Conservation (phyloP, 2,329 filamentous ascomycete genomes). For the Cercospora sp. region DNA sequence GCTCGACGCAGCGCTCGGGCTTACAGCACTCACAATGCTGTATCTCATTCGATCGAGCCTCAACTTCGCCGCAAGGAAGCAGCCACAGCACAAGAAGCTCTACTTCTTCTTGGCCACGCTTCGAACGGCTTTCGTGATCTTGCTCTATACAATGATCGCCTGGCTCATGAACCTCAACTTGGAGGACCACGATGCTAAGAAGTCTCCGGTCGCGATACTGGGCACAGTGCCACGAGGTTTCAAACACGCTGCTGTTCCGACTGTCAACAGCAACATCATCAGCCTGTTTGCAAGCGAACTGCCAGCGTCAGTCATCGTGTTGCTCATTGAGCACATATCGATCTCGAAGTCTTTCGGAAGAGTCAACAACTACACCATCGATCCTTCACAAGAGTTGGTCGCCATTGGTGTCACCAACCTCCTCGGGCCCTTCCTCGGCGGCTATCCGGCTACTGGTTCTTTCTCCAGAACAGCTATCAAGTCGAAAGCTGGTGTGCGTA, state of each 20-base stretch:
- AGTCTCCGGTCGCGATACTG: slow-evolving; percentile 70
- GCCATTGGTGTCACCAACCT: slow-evolving; percentile 90
- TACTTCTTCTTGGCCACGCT: slow-evolving; percentile 92
- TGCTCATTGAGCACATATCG: slow-evolving; percentile 94
- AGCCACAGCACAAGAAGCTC: slow-evolving; percentile 67
- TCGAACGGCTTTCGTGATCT: slow-evolving; percentile 84
- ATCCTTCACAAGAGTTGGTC: slow-evolving; percentile 93
- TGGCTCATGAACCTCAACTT: slow-evolving; percentile 75
- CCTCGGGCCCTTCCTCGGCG: slow-evolving; percentile 86
- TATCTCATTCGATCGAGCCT: slow-evolving; percentile 72
- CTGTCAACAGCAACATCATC: slow-evolving; percentile 66
- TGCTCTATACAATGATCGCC: slow-evolving; percentile 89
- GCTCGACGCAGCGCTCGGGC: slow-evolving; percentile 82
- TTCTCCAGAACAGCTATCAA: slow-evolving; percentile 97
- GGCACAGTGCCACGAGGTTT: slow-evolving; percentile 82
- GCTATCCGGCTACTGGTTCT: slow-evolving; percentile 88
- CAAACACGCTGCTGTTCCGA: slow-evolving; percentile 72
- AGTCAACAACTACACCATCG: slow-evolving; percentile 93
- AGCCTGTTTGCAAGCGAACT: slow-evolving; percentile 68
- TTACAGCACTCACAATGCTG: slow-evolving; percentile 76
- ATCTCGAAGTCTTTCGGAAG: slow-evolving; percentile 96
- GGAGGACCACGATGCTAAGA: slow-evolving; percentile 29
- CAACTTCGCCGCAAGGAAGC: slow-evolving; percentile 65
- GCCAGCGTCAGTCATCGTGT: slow-evolving; percentile 85
- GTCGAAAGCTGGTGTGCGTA: slow-evolving; percentile 91